phyloP scores from a whole-genome alignment of 306 rosid species.

The Delonix regia region DNA sequence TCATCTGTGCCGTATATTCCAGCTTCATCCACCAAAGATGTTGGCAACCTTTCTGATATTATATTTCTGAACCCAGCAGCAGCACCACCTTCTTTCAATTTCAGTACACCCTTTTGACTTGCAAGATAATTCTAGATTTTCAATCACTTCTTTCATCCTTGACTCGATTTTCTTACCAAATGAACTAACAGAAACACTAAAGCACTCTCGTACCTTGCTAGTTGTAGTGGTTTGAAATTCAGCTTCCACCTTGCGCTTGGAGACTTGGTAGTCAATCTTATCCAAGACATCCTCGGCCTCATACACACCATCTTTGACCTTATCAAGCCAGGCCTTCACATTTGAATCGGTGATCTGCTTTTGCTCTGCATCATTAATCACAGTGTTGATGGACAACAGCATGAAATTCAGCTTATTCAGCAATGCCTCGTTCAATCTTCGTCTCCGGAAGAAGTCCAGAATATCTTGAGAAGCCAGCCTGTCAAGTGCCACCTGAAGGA shows the following conservation, averaged over 20 bases:
- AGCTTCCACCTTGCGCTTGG: constrained; percentile 17
- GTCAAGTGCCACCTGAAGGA: too few relatives aligned
- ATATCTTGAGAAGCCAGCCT: too few relatives aligned
- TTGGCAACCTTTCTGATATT: not conserved
- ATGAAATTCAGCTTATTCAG: too few relatives aligned
- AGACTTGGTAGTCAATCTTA: not conserved
- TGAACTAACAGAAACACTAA: not conserved
- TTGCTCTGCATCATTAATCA: too few relatives aligned
- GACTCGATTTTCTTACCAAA: not conserved
- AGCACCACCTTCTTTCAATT: constrained; percentile 2
- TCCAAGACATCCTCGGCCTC: too few relatives aligned
- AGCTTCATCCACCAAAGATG: constrained; percentile 18
- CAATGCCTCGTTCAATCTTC: too few relatives aligned
- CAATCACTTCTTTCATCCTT: not conserved
- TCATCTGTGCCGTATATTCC: constrained; percentile 31
- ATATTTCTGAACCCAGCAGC: not conserved
- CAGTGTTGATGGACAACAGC: too few relatives aligned
- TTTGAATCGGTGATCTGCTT: too few relatives aligned
- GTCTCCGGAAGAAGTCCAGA: too few relatives aligned
- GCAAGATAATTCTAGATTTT: not conserved
- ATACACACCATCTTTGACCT: too few relatives aligned
- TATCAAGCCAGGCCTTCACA: too few relatives aligned
- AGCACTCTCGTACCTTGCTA: constrained; percentile 1
- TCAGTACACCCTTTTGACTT: not conserved
- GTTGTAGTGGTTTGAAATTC: not conserved